phyloP scores from a whole-genome alignment of 202 grass and related monocot genomes.

The Digitaria exilis region DNA sequence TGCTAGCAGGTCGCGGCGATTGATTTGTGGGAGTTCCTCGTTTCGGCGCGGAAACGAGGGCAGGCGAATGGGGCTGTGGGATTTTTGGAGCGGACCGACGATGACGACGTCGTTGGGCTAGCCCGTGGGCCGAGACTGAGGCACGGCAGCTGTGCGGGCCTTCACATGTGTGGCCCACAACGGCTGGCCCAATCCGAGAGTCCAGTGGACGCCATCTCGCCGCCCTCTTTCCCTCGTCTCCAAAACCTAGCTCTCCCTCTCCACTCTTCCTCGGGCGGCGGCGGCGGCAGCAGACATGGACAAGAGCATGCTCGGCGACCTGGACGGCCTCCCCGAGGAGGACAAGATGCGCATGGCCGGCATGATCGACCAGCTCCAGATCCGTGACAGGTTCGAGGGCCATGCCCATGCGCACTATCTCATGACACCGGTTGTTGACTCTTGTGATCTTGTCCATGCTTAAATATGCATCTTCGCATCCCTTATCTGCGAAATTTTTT shows the following conservation, averaged over 20 bases:
- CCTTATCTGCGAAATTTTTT: background rate
- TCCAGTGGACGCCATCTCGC: background rate
- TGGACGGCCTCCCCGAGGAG: constrained; percentile 85
- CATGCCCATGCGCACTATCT: background rate
- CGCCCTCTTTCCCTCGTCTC: background rate
- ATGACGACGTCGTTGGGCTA: too few relatives aligned
- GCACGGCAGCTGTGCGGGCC: too few relatives aligned
- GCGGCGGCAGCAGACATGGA: constrained; percentile 57
- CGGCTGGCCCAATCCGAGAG: background rate
- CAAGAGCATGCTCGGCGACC: constrained; percentile 91
- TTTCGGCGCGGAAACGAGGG: too few relatives aligned
- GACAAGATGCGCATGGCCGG: constrained; percentile 86
- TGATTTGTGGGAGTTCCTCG: too few relatives aligned
- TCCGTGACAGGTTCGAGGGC: constrained; percentile 73
- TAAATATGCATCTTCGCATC: background rate
- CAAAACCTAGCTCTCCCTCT: constrained; percentile 13
- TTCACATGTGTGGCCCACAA: background rate
- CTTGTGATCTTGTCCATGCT: background rate
- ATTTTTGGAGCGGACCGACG: too few relatives aligned
- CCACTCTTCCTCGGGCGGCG: constrained; percentile 8
- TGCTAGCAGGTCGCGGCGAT: too few relatives aligned
- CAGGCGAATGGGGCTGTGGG: too few relatives aligned
- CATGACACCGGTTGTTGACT: background rate
- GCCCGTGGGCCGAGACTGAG: too few relatives aligned
- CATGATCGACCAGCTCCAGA: constrained; percentile 96